These are phyloP conservation scores for Ceratobasidium sp. DNA, from an alignment of 1,284 basidiomycete species.

Conservation along the genomic window DNA sequence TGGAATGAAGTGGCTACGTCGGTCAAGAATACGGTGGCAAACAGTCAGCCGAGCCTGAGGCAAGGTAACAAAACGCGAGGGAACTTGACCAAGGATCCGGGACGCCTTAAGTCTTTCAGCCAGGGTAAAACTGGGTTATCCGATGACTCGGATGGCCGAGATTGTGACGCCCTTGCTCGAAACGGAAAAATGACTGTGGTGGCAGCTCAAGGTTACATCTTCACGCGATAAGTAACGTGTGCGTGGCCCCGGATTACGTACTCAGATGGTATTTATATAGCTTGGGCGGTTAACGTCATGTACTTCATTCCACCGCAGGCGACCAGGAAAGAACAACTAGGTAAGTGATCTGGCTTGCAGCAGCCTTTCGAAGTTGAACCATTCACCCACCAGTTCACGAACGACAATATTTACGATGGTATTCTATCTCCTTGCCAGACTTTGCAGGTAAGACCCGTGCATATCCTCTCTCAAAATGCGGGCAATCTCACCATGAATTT, in stretches of 20 bases:
- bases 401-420: background rate
- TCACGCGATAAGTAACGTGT: slow-evolving; percentile 1
- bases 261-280: slow-evolving; percentile 1
- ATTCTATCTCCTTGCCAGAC: slow-evolving; percentile 6
- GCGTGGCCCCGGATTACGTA: slow-evolving; percentile 17
- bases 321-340: background rate
- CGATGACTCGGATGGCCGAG: slow-evolving; percentile 20
- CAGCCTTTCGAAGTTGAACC: background rate
- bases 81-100: background rate
- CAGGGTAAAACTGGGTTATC: background rate
- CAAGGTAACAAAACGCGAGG: background rate
- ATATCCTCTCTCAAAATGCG: background rate
- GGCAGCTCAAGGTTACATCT: background rate
- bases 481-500: background rate
- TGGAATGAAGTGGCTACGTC: slow-evolving; percentile 18
- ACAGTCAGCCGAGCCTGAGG: background rate
- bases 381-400: background rate
- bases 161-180: background rate
- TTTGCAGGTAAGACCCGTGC: slow-evolving; percentile 6
- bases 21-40: background rate
- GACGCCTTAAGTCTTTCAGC: background rate
- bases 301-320: slow-evolving; percentile 41
- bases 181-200: background rate
- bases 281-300: slow-evolving; percentile 23
- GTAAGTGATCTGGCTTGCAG: background rate